phyloP scores from a whole-genome alignment of 1,284 basidiomycete species.

The Apiotrichum veenhuisii region DNA sequence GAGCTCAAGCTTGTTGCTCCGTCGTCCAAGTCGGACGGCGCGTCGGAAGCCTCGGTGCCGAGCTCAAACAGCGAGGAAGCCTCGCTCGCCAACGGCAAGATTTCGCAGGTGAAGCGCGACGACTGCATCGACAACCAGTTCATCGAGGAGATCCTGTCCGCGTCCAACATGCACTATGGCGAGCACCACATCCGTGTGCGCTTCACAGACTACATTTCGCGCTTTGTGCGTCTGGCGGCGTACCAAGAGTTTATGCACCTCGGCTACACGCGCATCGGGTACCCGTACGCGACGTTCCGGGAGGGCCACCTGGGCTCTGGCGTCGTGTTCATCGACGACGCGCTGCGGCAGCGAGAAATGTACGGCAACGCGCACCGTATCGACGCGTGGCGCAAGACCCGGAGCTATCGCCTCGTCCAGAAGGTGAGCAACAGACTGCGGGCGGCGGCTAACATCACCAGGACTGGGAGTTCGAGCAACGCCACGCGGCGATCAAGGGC shows the following conservation, averaged over 20 bases:
- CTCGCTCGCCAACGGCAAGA: conserved; percentile 13
- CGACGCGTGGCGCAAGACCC: conserved; percentile 72
- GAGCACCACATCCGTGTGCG: conserved; percentile 72
- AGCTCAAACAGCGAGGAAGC: conserved; percentile 5
- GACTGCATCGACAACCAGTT: conserved; percentile 76
- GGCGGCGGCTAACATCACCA: conserved; percentile 32
- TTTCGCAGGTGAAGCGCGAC: conserved; percentile 50
- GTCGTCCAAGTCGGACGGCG: background rate
- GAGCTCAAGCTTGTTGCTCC: conserved; percentile 19
- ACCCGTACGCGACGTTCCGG: conserved; percentile 46
- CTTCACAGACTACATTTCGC: conserved; percentile 68
- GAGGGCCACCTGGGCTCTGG: conserved; percentile 62
- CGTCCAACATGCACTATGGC: conserved; percentile 70
- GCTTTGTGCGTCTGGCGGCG: conserved; percentile 71
- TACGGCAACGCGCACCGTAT: conserved; percentile 65
- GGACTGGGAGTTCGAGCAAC: conserved; percentile 57
- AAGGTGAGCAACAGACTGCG: conserved; percentile 50
- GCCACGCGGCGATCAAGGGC: conserved; percentile 56
- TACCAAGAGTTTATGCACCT: conserved; percentile 71
- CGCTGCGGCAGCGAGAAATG: conserved; percentile 59
- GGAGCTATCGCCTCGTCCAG: conserved; percentile 61
- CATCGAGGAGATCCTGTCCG: conserved; percentile 80
- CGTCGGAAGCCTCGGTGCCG: background rate
- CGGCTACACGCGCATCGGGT: conserved; percentile 65
- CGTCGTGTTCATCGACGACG: conserved; percentile 64